Percentiles rank a stretch among this genome's conserved stretches.
Conservation (phyloP, 345 rosid genomes). For the Melaleuca quinquenervia region DNA sequence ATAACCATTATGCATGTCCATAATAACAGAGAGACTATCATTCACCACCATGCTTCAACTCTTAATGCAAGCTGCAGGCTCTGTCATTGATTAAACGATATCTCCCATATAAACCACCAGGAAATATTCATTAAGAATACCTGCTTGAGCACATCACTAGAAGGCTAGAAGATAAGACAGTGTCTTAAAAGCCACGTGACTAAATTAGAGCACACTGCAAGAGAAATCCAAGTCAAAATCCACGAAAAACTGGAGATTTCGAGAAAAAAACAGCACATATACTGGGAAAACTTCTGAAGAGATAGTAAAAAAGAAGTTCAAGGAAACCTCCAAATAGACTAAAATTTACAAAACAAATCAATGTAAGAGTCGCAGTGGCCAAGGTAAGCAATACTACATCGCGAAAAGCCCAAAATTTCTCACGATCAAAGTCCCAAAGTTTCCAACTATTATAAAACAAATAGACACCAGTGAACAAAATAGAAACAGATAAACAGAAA, state of each 20-base stretch:
- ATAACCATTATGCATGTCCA: not conserved
- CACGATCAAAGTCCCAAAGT: not conserved
- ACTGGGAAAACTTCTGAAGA: not conserved
- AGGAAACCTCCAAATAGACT: not conserved
- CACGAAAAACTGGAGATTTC: not conserved
- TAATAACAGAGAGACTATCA: not conserved
- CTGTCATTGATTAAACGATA: not conserved
- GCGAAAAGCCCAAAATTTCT: not conserved
- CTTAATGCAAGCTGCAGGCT: not conserved
- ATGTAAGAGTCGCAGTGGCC: not conserved
- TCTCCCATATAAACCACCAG: not conserved
- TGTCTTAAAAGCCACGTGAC: not conserved
- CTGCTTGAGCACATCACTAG: not conserved
- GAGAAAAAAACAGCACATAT: not conserved
- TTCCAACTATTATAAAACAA: not conserved
- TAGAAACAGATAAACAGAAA: not conserved
- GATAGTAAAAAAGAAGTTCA: not conserved
- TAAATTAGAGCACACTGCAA: not conserved
- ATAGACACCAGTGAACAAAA: not conserved
- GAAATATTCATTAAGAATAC: not conserved
- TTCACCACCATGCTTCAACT: not conserved
- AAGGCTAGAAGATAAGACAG: not conserved
- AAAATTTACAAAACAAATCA: not conserved
- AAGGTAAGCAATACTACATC: not conserved
- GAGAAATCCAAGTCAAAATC: not conserved